These are phyloP conservation scores for Datisca glomerata DNA, from an alignment of 306 rosid species.

Conservation along the genomic window DNA sequence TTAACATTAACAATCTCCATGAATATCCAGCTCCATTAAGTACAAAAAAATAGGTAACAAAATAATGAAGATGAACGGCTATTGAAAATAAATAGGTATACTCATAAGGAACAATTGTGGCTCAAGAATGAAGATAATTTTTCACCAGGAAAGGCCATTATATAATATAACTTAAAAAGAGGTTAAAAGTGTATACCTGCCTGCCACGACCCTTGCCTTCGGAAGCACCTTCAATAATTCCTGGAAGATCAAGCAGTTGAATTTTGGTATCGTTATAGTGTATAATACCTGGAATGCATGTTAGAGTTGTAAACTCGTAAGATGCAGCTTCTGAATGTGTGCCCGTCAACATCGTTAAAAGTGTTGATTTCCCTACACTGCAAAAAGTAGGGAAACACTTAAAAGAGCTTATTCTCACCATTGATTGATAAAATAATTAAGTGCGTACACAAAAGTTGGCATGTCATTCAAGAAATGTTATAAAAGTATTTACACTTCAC, in stretches of 20 bases:
- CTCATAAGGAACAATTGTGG: background rate
- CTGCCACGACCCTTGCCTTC: constrained; percentile 99
- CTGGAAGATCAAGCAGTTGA: constrained; percentile 99
- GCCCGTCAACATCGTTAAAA: constrained; percentile 94
- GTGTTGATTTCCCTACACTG: constrained; percentile 99
- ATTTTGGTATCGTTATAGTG: constrained; percentile 94
- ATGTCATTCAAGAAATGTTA: too few relatives aligned
- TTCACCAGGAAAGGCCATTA: constrained; percentile 1
- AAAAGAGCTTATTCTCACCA: background rate
- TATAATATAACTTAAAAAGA: constrained; percentile 3
- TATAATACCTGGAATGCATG: constrained; percentile 97
- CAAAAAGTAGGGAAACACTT: constrained; percentile 15
- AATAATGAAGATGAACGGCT: too few relatives aligned
- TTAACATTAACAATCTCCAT: too few relatives aligned
- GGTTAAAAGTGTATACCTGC: constrained; percentile 40
- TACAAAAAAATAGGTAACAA: constrained; percentile 5
- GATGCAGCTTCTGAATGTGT: constrained; percentile 97
- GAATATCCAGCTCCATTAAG: constrained; percentile 8
- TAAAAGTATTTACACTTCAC: too few relatives aligned
- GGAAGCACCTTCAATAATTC: constrained; percentile 99
- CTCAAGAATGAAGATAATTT: background rate
- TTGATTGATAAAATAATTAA: too few relatives aligned
- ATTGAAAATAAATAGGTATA: too few relatives aligned
- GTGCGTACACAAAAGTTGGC: too few relatives aligned
- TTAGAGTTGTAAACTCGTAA: constrained; percentile 92